These are phyloP conservation scores for Malassezia caprae DNA, from an alignment of 1,284 basidiomycete species.

Conservation along the genomic window DNA sequence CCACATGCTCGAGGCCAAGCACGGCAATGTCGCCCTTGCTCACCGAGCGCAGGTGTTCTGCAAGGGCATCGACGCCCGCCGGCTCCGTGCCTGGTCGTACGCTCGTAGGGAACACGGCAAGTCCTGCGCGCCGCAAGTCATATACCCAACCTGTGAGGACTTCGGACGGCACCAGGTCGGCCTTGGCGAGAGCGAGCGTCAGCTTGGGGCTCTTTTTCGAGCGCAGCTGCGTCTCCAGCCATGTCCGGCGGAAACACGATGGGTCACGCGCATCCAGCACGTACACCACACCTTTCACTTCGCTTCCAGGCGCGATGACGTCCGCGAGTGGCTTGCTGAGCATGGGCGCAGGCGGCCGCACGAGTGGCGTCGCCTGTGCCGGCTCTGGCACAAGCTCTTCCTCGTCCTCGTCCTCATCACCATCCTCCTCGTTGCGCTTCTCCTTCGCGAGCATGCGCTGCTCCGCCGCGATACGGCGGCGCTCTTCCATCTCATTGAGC, in stretches of 20 bases:
- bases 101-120: conserved; percentile 28
- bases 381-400: conserved; percentile 7
- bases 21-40: conserved; percentile 22
- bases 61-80: conserved; percentile 25
- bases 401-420: conserved; percentile 19
- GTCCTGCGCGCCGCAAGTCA: conserved; percentile 15
- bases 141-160: conserved; percentile 31
- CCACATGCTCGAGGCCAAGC: conserved; percentile 31
- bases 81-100: conserved; percentile 18
- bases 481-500: conserved; percentile 60
- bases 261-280: conserved; percentile 39
- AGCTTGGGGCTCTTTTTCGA: conserved; percentile 17
- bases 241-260: conserved; percentile 28
- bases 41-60: conserved; percentile 16
- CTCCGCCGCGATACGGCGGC: conserved; percentile 26
- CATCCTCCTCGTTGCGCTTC: conserved; percentile 16
- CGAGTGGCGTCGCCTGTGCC: conserved; percentile 1
- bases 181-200: conserved; percentile 25
- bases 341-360: conserved; percentile 18
- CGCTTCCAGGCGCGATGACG: conserved; percentile 16
- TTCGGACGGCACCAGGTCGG: conserved; percentile 39
- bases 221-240: conserved; percentile 26
- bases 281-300: conserved; percentile 28
- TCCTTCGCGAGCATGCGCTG: conserved; percentile 20
- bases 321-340: conserved; percentile 19